Percentiles rank a stretch among this genome's conserved stretches.
Conservation (phyloP, 805 yeast genomes). For the Sugiyamaella lignohabitans region DNA sequence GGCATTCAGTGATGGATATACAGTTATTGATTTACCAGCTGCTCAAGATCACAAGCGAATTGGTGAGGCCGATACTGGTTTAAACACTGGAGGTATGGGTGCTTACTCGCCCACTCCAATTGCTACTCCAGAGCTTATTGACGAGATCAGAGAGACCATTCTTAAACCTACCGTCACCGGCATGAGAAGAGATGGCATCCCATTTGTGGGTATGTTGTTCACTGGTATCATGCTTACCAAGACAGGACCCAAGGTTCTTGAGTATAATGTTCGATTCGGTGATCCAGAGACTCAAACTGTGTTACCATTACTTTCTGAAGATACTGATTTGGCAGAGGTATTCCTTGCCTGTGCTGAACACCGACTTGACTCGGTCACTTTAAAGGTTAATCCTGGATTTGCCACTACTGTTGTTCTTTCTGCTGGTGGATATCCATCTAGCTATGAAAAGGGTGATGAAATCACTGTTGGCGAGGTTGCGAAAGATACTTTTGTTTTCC, state of each 20-base stretch:
- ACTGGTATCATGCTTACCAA: slow-evolving; percentile 90
- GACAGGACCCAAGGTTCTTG: slow-evolving; percentile 90
- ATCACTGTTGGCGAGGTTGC: slow-evolving; percentile 48
- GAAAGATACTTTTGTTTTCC: slow-evolving; percentile 70
- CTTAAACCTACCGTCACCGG: slow-evolving; percentile 91
- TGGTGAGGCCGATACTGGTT: slow-evolving; percentile 88
- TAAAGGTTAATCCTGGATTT: slow-evolving; percentile 46
- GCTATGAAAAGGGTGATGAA: slow-evolving; percentile 78
- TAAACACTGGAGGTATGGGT: slow-evolving; percentile 99
- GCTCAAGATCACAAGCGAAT: slow-evolving; percentile 98
- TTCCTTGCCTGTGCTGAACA: slow-evolving; percentile 92
- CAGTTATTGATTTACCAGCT: slow-evolving; percentile 84
- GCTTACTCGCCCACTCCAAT: slow-evolving; percentile 98
- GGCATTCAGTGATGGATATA: slow-evolving; percentile 90
- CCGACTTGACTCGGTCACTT: slow-evolving; percentile 75
- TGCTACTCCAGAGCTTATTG: slow-evolving; percentile 69
- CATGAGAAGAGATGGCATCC: slow-evolving; percentile 90
- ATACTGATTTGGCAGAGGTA: slow-evolving; percentile 88
- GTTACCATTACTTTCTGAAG: slow-evolving; percentile 71
- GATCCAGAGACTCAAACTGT: slow-evolving; percentile 99
- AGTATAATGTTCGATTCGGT: slow-evolving; percentile 96
- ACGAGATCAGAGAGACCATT: slow-evolving; percentile 64
- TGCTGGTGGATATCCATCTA: slow-evolving; percentile 95
- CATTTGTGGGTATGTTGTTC: slow-evolving; percentile 92
- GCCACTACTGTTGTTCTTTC: slow-evolving; percentile 93